Evolutionary conservation across 768 basidiomycete species (phyloP).

Genomic region (Dentipellis sp.): DNA sequence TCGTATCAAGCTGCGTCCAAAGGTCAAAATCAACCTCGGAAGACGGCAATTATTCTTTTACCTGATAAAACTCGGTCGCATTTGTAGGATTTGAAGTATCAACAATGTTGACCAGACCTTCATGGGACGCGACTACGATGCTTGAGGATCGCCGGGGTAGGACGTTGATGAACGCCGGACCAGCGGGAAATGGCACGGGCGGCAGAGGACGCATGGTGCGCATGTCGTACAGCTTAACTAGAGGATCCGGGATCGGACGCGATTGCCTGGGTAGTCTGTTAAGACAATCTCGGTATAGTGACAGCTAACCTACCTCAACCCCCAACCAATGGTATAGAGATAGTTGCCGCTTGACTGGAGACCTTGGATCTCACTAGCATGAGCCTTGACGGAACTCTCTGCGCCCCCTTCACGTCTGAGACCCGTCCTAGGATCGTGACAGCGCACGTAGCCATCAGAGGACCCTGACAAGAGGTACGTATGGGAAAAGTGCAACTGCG

Average conservation of each 20-base stretch:
- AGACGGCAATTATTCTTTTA: conserved; percentile 27
- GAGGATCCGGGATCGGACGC: conserved; percentile 80
- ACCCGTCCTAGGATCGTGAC: conserved; percentile 62
- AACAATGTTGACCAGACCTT: conserved; percentile 79
- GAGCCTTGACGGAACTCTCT: conserved; percentile 62
- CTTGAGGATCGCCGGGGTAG: conserved; percentile 70
- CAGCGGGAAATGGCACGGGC: conserved; percentile 80
- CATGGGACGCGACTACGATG: conserved; percentile 65
- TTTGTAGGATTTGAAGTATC: conserved; percentile 68
- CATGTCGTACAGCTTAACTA: conserved; percentile 89
- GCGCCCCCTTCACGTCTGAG: conserved; percentile 35
- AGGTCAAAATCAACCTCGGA: not conserved
- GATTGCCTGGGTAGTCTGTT: conserved; percentile 50
- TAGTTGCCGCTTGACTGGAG: conserved; percentile 73
- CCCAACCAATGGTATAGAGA: conserved; percentile 81
- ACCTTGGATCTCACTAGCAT: conserved; percentile 74
- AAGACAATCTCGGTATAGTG: not conserved
- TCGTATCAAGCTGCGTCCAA: conserved; percentile 47
- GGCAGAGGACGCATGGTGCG: conserved; percentile 76
- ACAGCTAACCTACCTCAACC: conserved; percentile 51
- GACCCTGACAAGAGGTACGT: conserved; percentile 59
- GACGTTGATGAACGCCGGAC: conserved; percentile 77
- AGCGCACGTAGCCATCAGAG: conserved; percentile 63
- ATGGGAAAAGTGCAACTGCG: conserved; percentile 58
- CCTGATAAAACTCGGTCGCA: conserved; percentile 74